phyloP scores from a whole-genome alignment of 2,329 filamentous ascomycete genomes.

The Tolypocladium endophyticum region DNA sequence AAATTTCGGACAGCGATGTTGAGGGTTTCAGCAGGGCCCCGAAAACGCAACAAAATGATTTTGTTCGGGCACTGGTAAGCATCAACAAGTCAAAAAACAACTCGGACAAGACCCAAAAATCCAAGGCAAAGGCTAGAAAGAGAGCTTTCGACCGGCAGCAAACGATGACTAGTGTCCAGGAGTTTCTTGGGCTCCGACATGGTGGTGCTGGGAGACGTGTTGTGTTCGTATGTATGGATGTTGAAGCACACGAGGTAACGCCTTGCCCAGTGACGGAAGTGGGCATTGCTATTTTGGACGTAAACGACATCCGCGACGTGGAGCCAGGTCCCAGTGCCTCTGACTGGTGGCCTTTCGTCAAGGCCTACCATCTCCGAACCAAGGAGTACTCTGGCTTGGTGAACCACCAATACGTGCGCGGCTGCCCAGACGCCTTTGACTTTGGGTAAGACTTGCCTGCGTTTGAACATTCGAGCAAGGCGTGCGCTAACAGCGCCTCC shows the following conservation, averaged over 20 bases:
- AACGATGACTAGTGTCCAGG: slow-evolving; percentile 53
- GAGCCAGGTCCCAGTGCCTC: slow-evolving; percentile 50
- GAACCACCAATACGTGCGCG: slow-evolving; percentile 59
- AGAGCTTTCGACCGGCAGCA: slow-evolving; percentile 33
- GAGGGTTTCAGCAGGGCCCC: slow-evolving; percentile 15
- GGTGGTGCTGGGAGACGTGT: slow-evolving; percentile 6
- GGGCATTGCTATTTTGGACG: slow-evolving; percentile 74
- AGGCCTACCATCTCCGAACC: slow-evolving; percentile 66
- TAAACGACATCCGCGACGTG: slow-evolving; percentile 37
- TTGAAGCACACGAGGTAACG: slow-evolving; percentile 68
- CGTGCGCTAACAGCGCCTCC: slow-evolving; percentile 4
- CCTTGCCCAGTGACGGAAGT: slow-evolving; percentile 69
- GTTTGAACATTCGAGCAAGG: neutral
- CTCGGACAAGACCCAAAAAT: slow-evolving; percentile 1
- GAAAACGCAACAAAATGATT: slow-evolving; percentile 1
- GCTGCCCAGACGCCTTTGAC: slow-evolving; percentile 63
- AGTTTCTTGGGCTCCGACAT: slow-evolving; percentile 53
- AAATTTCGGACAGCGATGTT: slow-evolving; percentile 25
- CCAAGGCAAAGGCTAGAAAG: slow-evolving; percentile 34
- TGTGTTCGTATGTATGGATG: slow-evolving; percentile 69
- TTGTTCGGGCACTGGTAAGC: neutral
- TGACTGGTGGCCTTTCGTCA: slow-evolving; percentile 59
- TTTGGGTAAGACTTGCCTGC: slow-evolving; percentile 53
- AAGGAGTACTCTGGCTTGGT: slow-evolving; percentile 53
- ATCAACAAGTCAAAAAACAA: neutral